phyloP scores from a whole-genome alignment of 2,329 filamentous ascomycete species.

The Cytospora schulzeri region DNA sequence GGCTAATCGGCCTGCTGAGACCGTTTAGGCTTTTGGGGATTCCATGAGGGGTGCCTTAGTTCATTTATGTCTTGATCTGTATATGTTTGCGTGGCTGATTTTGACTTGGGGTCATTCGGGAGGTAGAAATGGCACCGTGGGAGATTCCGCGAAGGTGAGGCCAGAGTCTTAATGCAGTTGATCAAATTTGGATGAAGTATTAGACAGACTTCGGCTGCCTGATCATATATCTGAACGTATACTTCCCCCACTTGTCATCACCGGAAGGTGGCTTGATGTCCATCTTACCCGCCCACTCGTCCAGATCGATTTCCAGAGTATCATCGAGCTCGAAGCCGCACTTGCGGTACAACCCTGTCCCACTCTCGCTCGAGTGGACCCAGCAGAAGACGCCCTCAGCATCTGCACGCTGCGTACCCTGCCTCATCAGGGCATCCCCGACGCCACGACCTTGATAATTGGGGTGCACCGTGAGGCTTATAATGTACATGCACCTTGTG shows the following conservation, averaged over 20 bases:
- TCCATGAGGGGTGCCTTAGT: no score
- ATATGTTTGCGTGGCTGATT: neutral
- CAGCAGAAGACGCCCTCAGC: conserved; percentile 36
- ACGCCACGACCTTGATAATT: conserved; percentile 38
- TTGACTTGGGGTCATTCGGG: neutral
- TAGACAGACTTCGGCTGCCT: conserved; percentile 13
- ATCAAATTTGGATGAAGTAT: neutral
- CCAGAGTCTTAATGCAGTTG: neutral
- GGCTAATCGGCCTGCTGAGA: neutral
- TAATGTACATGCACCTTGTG: conserved; percentile 40
- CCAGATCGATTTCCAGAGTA: conserved; percentile 36
- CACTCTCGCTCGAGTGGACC: conserved; percentile 40
- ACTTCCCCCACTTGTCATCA: conserved; percentile 37
- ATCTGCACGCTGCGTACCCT: conserved; percentile 38
- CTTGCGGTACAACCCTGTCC: conserved; percentile 36
- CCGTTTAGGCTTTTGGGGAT: neutral
- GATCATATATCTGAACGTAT: conserved; percentile 40
- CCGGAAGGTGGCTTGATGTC: conserved; percentile 30
- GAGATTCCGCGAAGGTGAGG: neutral
- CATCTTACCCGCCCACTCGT: conserved; percentile 35
- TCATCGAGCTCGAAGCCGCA: conserved; percentile 36
- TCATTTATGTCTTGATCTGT: neutral
- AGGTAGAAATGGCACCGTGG: neutral
- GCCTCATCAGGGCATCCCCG: conserved; percentile 38
- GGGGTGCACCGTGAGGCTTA: conserved; percentile 38